Base-by-base conservation (phyloP, 2,329 filamentous ascomycete species). In the Botryotinia globosa region DNA sequence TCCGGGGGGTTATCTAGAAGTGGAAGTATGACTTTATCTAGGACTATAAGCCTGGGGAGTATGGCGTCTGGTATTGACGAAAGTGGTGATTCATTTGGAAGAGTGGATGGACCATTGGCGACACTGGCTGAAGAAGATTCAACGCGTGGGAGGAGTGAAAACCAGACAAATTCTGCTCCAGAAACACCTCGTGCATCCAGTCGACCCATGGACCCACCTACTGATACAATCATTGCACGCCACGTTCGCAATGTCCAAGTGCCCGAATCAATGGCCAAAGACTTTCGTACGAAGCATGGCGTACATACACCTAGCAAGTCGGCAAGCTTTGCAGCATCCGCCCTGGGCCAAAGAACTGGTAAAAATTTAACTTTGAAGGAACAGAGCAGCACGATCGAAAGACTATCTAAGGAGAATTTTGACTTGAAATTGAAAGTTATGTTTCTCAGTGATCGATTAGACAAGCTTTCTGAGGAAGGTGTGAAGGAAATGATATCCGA, bases 401-500 rank as follows among this genome's bases (percentile, higher is more conserved):
- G 94, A 73, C 87, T 98, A 3, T 97, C 94, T 74, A 99, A 99
- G 83, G 96, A 99, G 82, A 99, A 99, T 76, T 99, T 98, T 80
- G 95, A 98, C 81, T 84, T 98, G 72, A 98, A 98, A 83, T 90
- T 98, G 82, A 97, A 97, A 81, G 96, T 98, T 76, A 97, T 98
- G 86, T 99, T 98, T 80, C 87, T 99, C 66, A 97, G 95, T 79
- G 93, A 98, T 81, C 92, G 95, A 2, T 85, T 99, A 32, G 94
- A 97, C 82, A 96, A 95, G 80, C 88, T 97, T 59, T 98, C 94
- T 1, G 95, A 98, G 81, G 95, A 98, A 83, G 94, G 94, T 75
- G 91, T 99, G 81, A 97, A 97, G 83, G 95, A 98, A 81, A 97
- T 98, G 91, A 97, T 98, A 78, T 94, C 94, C 62, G 95, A 98